phyloP scores from a whole-genome alignment of 1,284 basidiomycete genomes.

The Phaffia rhodozyma region DNA sequence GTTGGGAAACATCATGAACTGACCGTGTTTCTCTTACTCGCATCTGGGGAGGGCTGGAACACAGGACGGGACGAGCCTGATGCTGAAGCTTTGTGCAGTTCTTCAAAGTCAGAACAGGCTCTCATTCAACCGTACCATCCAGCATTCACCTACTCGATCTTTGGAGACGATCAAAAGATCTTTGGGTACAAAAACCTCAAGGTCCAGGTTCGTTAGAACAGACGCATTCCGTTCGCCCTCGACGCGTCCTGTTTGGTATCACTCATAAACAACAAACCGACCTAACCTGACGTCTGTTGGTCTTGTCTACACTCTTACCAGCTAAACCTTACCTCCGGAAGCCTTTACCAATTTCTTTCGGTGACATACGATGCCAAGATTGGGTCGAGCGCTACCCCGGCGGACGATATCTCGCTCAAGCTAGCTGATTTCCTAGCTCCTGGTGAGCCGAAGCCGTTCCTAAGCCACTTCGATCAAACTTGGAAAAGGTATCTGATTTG shows the following conservation, averaged over 20 bases:
- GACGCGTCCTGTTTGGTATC: not conserved
- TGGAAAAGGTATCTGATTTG: not conserved
- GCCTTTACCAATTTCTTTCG: conserved; percentile 62
- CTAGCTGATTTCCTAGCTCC: conserved; percentile 67
- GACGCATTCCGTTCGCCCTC: not conserved
- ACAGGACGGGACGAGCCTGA: conserved; percentile 49
- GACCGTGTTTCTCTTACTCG: not conserved
- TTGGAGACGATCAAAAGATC: conserved; percentile 89
- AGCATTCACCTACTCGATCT: conserved; percentile 85
- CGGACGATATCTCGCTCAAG: conserved; percentile 75
- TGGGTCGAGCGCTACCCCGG: conserved; percentile 51
- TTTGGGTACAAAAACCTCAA: conserved; percentile 79
- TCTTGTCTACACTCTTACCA: conserved; percentile 28
- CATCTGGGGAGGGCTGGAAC: too few species aligned
- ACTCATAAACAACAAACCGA: too few species aligned
- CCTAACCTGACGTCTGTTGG: conserved; percentile 12
- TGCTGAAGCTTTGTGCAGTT: conserved; percentile 42
- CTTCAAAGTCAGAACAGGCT: conserved; percentile 41
- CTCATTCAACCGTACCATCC: conserved; percentile 58
- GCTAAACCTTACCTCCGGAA: conserved; percentile 79
- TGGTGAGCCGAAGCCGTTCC: conserved; percentile 37
- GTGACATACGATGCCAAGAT: conserved; percentile 57
- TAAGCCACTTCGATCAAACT: not conserved
- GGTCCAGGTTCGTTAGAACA: conserved; percentile 42
- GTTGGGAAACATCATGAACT: not conserved